Base-by-base conservation (phyloP, 1,284 basidiomycete species). In the Fistulina hepatica region DNA sequence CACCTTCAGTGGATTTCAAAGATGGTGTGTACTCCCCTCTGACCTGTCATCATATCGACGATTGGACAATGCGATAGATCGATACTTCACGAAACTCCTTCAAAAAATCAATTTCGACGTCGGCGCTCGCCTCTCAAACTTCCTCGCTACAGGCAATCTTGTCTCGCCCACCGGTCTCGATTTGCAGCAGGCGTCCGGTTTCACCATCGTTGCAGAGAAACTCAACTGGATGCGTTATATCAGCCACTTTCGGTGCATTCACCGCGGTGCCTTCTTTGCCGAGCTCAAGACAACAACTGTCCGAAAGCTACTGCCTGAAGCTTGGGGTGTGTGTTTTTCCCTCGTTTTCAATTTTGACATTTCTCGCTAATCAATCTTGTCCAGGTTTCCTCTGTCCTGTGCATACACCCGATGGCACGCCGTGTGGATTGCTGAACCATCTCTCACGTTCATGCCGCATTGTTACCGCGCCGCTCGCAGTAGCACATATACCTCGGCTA, bases 221-320 rank as follows among this genome's bases (percentile, higher is more conserved):
- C 73, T 99, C 47, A 99, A 99, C 61, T 99, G 94, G 76, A 85
- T 88, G 54, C 90, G 95, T 33, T 99, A 97, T 61, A 91, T 99
- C 57, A 86, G 86, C 52, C 95, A 99, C 63, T 99, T 99, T 70
- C 74, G 95, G 40, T 97, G 89, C 58, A 93, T 99, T 30, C 95
- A 99, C 64, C 86, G 95, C 65, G 95, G 95, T 61, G 92, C 95
- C 30, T 99, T 99, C 76, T 99, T 98, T 56, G 91, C 94, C 16
- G 93, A 98, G 58, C 76, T 98, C 44, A 98, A 98, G 69, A 99
- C 95, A 1, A 99, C 95, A 0, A 83, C 92, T 16, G 95, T 99
- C 34, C 84, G 95, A 52, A 98, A 98, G 61, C 67, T 99, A 43
- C 67, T 98, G 15, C 95, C 95, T 10, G 95, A 99, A 64, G 89